A percentile compares a stretch with the other conserved stretches of the same genome.
phyloP scores from a whole-genome alignment of 2,329 filamentous ascomycete species.

The Colletotrichum sp. region DNA sequence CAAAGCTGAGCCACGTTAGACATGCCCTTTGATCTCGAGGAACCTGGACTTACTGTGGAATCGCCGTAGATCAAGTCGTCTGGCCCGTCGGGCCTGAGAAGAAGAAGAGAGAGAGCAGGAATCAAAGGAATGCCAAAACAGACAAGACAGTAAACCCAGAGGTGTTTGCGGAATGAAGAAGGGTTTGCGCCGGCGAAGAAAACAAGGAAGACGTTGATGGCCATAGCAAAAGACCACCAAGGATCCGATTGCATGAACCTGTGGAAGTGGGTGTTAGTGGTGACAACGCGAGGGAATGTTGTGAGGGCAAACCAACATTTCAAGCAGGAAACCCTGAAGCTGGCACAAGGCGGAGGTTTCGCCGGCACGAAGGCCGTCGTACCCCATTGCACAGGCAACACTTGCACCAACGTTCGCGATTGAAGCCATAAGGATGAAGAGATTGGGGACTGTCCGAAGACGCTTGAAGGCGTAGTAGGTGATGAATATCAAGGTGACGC shows the following conservation, averaged over 20 bases:
- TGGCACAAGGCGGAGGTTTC: constrained; percentile 64
- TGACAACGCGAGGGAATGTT: neutral
- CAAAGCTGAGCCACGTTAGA: constrained; percentile 51
- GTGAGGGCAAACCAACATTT: constrained; percentile 62
- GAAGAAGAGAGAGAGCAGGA: constrained; percentile 69
- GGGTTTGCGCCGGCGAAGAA: constrained; percentile 66
- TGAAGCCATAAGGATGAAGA: constrained; percentile 67
- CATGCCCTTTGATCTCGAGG: no score
- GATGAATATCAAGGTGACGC: constrained; percentile 56
- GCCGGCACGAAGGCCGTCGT: constrained; percentile 64
- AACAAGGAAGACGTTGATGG: constrained; percentile 78
- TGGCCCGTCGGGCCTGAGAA: constrained; percentile 42
- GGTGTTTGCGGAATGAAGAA: constrained; percentile 73
- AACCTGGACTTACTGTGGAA: constrained; percentile 52
- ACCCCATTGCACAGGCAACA: constrained; percentile 73
- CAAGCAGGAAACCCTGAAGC: constrained; percentile 65
- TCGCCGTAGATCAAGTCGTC: constrained; percentile 52
- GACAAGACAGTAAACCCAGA: constrained; percentile 72
- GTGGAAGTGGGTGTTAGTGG: neutral
- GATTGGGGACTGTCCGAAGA: constrained; percentile 64
- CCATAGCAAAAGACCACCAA: constrained; percentile 83
- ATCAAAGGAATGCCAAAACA: constrained; percentile 77
- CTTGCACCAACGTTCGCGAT: constrained; percentile 65
- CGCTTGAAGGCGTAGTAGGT: constrained; percentile 56
- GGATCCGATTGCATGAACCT: constrained; percentile 82